Percentiles rank a stretch among this genome's conserved stretches.
Conservation (phyloP, 805 yeast genomes). For the Ogataea wickerhamii region DNA sequence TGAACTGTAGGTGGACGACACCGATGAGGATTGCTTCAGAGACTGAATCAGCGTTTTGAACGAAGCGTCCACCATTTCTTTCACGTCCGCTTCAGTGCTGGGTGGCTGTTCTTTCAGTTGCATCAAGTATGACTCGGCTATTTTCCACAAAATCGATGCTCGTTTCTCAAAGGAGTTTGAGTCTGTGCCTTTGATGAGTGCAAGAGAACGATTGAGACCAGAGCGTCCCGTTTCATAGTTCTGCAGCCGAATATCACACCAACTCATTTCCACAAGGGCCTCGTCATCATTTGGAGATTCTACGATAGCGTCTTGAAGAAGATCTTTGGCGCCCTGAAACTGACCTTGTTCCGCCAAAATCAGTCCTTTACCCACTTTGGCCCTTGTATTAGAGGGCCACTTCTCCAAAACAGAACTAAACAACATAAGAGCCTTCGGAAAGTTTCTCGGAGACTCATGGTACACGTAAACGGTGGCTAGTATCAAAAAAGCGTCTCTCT, state of each 20-base stretch:
- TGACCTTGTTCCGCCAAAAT: slow-evolving; percentile 67
- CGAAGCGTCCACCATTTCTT: slow-evolving; percentile 40
- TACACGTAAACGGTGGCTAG: slow-evolving; percentile 78
- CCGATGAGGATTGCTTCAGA: slow-evolving; percentile 57
- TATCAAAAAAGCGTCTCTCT: slow-evolving; percentile 55
- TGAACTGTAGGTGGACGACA: slow-evolving; percentile 78
- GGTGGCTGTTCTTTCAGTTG: slow-evolving; percentile 21
- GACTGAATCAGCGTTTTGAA: slow-evolving; percentile 58
- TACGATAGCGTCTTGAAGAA: slow-evolving; percentile 49
- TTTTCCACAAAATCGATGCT: slow-evolving; percentile 66
- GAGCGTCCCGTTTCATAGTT: slow-evolving; percentile 49
- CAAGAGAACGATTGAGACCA: slow-evolving; percentile 43
- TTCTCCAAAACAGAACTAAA: slow-evolving; percentile 57
- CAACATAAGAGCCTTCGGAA: slow-evolving; percentile 63
- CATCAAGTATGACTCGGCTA: slow-evolving; percentile 60
- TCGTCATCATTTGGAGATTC: slow-evolving; percentile 50
- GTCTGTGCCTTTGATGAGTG: slow-evolving; percentile 46
- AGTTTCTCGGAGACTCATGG: slow-evolving; percentile 88
- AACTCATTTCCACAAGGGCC: slow-evolving; percentile 67
- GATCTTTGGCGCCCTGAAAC: slow-evolving; percentile 47
- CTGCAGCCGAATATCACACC: slow-evolving; percentile 67
- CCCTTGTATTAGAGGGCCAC: slow-evolving; percentile 43
- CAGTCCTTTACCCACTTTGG: slow-evolving; percentile 78
- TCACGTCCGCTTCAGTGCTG: slow-evolving; percentile 19
- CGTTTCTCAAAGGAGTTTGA: slow-evolving; percentile 50